Conservation (phyloP, 2,329 filamentous ascomycete species). For the Zymoseptoria tritici region DNA sequence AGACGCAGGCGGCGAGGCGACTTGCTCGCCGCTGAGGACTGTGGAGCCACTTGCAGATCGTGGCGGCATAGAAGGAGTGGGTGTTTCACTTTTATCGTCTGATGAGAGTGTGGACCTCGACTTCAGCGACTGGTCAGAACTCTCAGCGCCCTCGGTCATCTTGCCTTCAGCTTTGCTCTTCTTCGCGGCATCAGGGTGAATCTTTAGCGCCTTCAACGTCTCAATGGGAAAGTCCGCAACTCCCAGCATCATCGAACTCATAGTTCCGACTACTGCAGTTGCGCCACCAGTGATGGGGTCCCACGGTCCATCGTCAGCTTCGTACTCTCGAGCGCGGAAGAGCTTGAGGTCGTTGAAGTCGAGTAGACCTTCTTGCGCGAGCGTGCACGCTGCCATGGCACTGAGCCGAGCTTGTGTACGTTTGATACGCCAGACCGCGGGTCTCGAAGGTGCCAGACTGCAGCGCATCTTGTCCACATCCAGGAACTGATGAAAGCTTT, state of each 20-base stretch:
- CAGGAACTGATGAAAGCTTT: constrained; percentile 45
- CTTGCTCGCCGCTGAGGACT: constrained; percentile 3
- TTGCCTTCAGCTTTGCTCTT: constrained; percentile 21
- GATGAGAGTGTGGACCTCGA: constrained; percentile 5
- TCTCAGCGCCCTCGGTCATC: constrained; percentile 7
- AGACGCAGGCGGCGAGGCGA: constrained; percentile 12
- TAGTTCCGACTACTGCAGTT: constrained; percentile 71
- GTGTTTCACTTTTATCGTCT: constrained; percentile 2
- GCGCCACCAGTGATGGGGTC: constrained; percentile 74
- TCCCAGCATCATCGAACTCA: constrained; percentile 73
- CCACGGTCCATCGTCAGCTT: constrained; percentile 68
- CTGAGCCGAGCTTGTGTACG: constrained; percentile 61
- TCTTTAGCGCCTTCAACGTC: constrained; percentile 43
- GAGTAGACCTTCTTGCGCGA: constrained; percentile 58
- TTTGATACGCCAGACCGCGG: constrained; percentile 68
- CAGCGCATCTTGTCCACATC: constrained; percentile 62
- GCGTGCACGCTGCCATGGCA: constrained; percentile 61
- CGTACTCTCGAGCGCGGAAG: constrained; percentile 59
- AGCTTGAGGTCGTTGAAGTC: constrained; percentile 66
- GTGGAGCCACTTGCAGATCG: constrained; percentile 8
- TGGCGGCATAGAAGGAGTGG: constrained; percentile 7
- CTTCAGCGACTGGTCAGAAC: constrained; percentile 5
- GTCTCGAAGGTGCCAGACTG: constrained; percentile 57
- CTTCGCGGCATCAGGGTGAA: constrained; percentile 31
- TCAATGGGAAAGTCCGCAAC: constrained; percentile 63